Base-by-base conservation (phyloP, 129 eudicot genomes). In the Smallanthus sonchifolius region DNA sequence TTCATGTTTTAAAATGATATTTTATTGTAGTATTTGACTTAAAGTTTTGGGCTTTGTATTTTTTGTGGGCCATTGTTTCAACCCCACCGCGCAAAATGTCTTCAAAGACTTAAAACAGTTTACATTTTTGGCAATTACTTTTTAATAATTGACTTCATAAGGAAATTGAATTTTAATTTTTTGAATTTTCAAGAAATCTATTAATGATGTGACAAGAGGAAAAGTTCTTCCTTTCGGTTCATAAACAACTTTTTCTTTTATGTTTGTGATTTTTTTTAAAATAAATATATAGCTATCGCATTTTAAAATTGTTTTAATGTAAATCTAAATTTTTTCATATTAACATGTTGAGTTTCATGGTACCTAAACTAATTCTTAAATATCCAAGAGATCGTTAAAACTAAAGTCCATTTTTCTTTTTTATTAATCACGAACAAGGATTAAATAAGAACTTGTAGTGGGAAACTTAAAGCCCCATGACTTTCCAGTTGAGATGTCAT, bases 131-230 rank as follows among this genome's bases (percentile, higher is more conserved):
- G n/a, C 67, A 54, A 38, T 38, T 28, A 67, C 32, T 34, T 28
- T 11, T 47, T 16, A 17, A 17, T 39, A 61, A 61, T 51, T 70
- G 67, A 69, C 76, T 34, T 34, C 48, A 34, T 6, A 54, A 6
- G 48, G 76, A 5, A 47, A 59, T 54, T 54, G 66, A 54, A 38
- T 2, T 37, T 72, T 40, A 3, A 15, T 5, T 16, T n/a, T 10
- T n/a, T 51, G 59, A 20, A 5, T 28, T 32, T 17, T 32, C 71
- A 44, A 35, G 10, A 47, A 51, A 65, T 2, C 16, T 24, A 34
- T 36, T 62, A 20, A 75, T 75, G 73, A 37, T 75, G 55, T 49
- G 65, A 48, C 47, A 63, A 35, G 64, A 11, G 51, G 51, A 64
- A 24, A 61, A 63, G 0, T 4, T 64, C 38, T 6, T 30, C 37